A percentile compares a stretch with the other conserved stretches of the same genome.
Evolutionary conservation across 2,329 filamentous ascomycete species (phyloP).

Genomic region (Fusarium torulosum): DNA sequence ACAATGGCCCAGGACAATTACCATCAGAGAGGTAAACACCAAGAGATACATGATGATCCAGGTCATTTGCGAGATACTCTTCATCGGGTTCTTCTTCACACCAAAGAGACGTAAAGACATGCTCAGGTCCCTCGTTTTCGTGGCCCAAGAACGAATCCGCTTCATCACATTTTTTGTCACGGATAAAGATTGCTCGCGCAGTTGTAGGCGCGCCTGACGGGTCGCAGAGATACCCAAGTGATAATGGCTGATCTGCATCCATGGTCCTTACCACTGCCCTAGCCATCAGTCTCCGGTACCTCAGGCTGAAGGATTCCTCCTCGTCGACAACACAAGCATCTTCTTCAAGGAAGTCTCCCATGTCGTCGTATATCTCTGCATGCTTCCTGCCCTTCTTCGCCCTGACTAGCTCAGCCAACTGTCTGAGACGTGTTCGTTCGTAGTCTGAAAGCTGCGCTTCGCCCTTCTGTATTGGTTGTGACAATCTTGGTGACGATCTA

Average conservation of each 20-base stretch:
- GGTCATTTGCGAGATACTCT: conserved; percentile 33
- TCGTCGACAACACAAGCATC: conserved; percentile 20
- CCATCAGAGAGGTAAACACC: conserved; percentile 10
- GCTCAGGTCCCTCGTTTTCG: fast-evolving
- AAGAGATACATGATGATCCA: conserved; percentile 44
- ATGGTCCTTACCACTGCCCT: conserved; percentile 39
- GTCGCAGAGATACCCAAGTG: conserved; percentile 35
- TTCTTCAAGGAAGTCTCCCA: conserved; percentile 18
- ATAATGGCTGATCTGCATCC: conserved; percentile 21
- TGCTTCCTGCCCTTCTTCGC: background rate
- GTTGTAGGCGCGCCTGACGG: background rate
- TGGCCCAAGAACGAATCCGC: background rate
- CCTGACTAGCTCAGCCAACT: conserved; percentile 29
- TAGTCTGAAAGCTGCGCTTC: conserved; percentile 25
- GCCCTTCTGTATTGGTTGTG: conserved; percentile 21
- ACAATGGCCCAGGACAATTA: background rate
- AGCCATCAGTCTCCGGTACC: conserved; percentile 38
- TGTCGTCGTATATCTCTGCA: background rate
- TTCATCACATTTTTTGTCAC: background rate
- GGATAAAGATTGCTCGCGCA: conserved; percentile 32
- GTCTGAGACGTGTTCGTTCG: conserved; percentile 29
- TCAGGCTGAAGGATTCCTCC: conserved; percentile 21
- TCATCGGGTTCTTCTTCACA: conserved; percentile 21
- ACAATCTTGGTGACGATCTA: conserved; percentile 13
- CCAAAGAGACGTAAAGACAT: conserved; percentile 43